phyloP scores from a whole-genome alignment of 148 eudicot species.

The Cornus controversa region DNA sequence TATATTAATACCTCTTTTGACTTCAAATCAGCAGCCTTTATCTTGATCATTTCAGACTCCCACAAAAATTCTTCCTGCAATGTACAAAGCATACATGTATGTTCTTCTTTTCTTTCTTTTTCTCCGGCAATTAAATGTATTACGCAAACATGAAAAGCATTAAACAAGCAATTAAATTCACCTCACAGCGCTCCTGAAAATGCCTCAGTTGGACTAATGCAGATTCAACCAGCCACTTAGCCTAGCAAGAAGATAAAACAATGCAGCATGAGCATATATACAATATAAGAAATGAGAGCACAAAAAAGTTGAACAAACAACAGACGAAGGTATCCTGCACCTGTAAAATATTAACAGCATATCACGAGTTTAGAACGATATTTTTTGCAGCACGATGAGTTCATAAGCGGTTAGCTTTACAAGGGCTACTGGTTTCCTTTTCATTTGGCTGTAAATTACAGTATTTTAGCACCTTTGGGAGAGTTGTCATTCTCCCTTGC shows the following conservation, averaged over 20 bases:
- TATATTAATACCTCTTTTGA: conserved; percentile 78
- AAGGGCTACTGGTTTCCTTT: background rate
- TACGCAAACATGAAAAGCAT: conserved; percentile 13
- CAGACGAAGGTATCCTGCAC: background rate
- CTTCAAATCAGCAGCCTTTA: conserved; percentile 95
- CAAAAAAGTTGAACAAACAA: background rate
- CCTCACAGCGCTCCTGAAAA: conserved; percentile 99
- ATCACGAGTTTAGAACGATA: background rate
- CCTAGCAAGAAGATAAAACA: conserved; percentile 44
- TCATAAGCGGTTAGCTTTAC: background rate
- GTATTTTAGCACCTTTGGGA: background rate
- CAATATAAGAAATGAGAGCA: background rate
- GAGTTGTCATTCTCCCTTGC: conserved; percentile 1
- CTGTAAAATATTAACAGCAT: background rate
- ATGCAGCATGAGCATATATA: background rate
- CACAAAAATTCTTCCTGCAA: conserved; percentile 91
- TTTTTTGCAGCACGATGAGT: background rate
- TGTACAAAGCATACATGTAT: background rate
- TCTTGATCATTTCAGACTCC: conserved; percentile 96
- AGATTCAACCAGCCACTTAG: conserved; percentile 94
- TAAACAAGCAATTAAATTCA: conserved; percentile 16
- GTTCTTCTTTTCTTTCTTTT: background rate
- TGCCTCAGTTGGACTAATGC: conserved; percentile 74
- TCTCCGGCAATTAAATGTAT: background rate
- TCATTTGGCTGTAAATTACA: background rate